A percentile compares a stretch with the other conserved stretches of the same genome.
Evolutionary conservation across 306 rosid species (phyloP).

Genomic region (Vigna angularis): DNA sequence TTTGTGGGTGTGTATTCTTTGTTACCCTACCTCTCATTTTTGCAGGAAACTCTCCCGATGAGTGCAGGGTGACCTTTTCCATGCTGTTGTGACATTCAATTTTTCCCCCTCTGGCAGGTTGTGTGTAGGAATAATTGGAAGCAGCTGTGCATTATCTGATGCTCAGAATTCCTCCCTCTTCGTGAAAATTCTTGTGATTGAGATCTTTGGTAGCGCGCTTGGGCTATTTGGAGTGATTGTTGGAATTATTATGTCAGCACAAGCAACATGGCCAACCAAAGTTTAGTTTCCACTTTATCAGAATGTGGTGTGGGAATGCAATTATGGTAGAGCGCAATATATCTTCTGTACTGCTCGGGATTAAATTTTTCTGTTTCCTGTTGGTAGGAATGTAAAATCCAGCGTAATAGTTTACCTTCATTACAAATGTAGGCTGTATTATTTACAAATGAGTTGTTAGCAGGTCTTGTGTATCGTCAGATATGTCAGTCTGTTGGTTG

Average conservation of each 20-base stretch:
- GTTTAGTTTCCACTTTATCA: neutral
- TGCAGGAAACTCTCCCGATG: constrained; percentile 7
- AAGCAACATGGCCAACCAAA: constrained; percentile 92
- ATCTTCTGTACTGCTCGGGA: constrained; percentile 39
- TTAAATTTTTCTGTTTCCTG: constrained; percentile 36
- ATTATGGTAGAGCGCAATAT: constrained; percentile 35
- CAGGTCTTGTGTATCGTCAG: constrained; percentile 39
- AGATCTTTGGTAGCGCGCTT: constrained; percentile 96
- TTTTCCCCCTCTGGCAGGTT: constrained; percentile 53
- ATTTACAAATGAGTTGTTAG: constrained; percentile 46
- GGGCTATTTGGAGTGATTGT: constrained; percentile 97
- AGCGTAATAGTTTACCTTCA: constrained; percentile 39
- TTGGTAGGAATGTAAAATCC: constrained; percentile 49
- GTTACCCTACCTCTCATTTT: constrained; percentile 11
- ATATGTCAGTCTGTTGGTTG: constrained; percentile 41
- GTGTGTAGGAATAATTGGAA: constrained; percentile 95
- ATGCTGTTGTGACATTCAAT: constrained; percentile 6
- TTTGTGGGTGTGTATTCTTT: constrained; percentile 73
- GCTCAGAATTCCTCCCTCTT: constrained; percentile 97
- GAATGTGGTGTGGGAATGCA: constrained; percentile 17
- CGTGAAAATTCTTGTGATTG: constrained; percentile 96
- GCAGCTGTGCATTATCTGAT: constrained; percentile 97
- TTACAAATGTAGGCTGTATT: constrained; percentile 45
- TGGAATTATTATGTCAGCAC: constrained; percentile 98
- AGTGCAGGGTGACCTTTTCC: constrained; percentile 13